These are phyloP conservation scores for Bombardia bombarda DNA, from an alignment of 495 filamentous ascomycete species.

Conservation along the genomic window DNA sequence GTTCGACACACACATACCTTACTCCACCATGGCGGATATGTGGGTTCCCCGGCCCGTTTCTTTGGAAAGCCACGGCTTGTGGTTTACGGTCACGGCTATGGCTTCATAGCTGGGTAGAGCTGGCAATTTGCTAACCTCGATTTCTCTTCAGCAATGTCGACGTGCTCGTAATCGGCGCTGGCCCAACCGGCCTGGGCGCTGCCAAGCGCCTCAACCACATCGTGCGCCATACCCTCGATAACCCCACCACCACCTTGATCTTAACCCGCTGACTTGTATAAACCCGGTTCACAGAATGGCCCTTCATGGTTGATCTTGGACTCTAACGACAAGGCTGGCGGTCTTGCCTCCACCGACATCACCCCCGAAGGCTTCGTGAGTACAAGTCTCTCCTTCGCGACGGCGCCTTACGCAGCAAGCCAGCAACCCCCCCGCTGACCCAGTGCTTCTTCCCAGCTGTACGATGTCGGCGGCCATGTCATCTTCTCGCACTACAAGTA, in stretches of 20 bases:
- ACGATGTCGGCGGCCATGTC: constrained; percentile 98
- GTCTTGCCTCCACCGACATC: constrained; percentile 92
- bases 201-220: constrained; percentile 96
- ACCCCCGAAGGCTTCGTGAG: constrained; percentile 96
- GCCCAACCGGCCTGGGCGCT: constrained; percentile 92
- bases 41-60: constrained; percentile 10
- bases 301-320: constrained; percentile 97
- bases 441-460: constrained; percentile 61
- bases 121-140: constrained; percentile 12
- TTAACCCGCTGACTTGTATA: too few relatives aligned
- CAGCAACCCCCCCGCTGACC: too few relatives aligned
- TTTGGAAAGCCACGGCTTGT: neutral
- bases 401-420: too few relatives aligned
- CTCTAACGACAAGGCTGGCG: constrained; percentile 85
- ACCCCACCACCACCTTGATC: too few relatives aligned
- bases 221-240: too few relatives aligned
- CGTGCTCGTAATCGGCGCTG: constrained; percentile 96
- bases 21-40: constrained; percentile 28
- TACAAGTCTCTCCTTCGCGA: constrained; percentile 20
- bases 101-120: too few relatives aligned
- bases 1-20: too few relatives aligned
- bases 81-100: neutral
- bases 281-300: constrained; percentile 67
- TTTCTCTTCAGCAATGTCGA: constrained; percentile 65
- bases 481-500: constrained; percentile 99